Percentiles rank a stretch among this genome's conserved stretches.
Evolutionary conservation across 371 early-diverging fungal genomes (phyloP).

Genomic region (Actinomucor elegans): DNA sequence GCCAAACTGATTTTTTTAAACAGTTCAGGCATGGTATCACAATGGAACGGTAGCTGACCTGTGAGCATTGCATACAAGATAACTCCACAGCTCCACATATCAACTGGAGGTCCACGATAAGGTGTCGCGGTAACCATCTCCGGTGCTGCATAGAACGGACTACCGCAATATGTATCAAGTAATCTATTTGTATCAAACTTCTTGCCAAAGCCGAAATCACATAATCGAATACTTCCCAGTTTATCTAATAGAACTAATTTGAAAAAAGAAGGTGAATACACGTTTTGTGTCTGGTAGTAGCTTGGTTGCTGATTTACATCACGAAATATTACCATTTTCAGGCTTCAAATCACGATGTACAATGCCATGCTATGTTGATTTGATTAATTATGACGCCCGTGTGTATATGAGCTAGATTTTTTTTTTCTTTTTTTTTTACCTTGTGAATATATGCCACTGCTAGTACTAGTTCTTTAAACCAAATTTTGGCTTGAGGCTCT

Average conservation of each 20-base stretch:
- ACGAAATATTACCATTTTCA: conserved; percentile 62
- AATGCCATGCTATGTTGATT: conserved; percentile 35
- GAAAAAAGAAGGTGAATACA: not conserved
- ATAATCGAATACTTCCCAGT: conserved; percentile 70
- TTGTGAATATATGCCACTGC: conserved; percentile 91
- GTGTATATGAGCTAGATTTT: too few species aligned
- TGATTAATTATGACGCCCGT: too few species aligned
- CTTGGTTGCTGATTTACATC: too few species aligned
- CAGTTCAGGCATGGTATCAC: conserved; percentile 69
- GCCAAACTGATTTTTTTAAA: conserved; percentile 65
- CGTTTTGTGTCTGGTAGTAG: not conserved
- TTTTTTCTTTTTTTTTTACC: conserved; percentile 12
- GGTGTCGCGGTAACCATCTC: conserved; percentile 73
- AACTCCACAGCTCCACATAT: conserved; percentile 81
- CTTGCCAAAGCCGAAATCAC: conserved; percentile 94
- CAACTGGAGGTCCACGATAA: conserved; percentile 75
- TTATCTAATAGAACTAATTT: conserved; percentile 68
- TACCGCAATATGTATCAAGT: conserved; percentile 93
- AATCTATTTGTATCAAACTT: conserved; percentile 76
- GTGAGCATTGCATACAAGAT: conserved; percentile 71
- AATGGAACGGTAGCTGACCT: conserved; percentile 81
- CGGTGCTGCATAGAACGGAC: conserved; percentile 89
- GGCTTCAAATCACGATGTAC: conserved; percentile 98
- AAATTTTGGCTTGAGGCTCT: conserved; percentile 85
- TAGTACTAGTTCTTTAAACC: conserved; percentile 94